These are phyloP conservation scores for Monosporascus sp. DNA, from an alignment of 2,329 filamentous ascomycete genomes.

Conservation along the genomic window DNA sequence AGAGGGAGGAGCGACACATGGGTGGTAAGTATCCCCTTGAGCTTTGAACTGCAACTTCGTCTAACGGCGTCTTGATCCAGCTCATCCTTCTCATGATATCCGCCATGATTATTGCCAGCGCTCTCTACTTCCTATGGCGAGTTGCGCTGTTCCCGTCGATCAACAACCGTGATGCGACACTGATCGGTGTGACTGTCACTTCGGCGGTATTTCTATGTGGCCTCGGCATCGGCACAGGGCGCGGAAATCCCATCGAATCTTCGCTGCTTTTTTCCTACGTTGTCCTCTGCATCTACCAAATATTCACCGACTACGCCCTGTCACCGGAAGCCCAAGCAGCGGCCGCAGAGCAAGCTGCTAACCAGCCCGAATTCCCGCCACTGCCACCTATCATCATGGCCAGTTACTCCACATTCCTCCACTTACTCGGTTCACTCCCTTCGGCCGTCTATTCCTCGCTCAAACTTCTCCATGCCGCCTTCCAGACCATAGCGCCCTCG, in stretches of 20 bases:
- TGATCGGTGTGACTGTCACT: constrained; percentile 90
- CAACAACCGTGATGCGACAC: constrained; percentile 81
- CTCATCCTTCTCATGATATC: constrained; percentile 84
- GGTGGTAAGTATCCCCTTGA: constrained; percentile 62
- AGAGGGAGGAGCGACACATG: constrained; percentile 88
- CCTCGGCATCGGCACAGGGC: constrained; percentile 89
- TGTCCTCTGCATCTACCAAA: constrained; percentile 98
- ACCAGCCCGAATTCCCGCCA: constrained; percentile 89
- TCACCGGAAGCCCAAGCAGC: constrained; percentile 57
- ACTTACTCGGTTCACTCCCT: constrained; percentile 77
- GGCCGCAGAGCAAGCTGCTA: constrained; percentile 39
- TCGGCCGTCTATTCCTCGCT: constrained; percentile 77
- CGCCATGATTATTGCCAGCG: constrained; percentile 85
- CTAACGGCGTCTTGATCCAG: constrained; percentile 38
- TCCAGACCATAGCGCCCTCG: constrained; percentile 91
- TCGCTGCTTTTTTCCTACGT: constrained; percentile 94
- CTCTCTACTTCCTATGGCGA: constrained; percentile 93
- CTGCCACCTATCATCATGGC: constrained; percentile 97
- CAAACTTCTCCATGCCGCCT: constrained; percentile 81
- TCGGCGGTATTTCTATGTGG: constrained; percentile 88
- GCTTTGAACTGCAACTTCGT: constrained; percentile 25
- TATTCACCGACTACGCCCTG: constrained; percentile 96
- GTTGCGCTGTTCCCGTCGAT: constrained; percentile 92
- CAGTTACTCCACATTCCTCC: constrained; percentile 86
- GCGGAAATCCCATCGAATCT: constrained; percentile 92